phyloP scores from a whole-genome alignment of 441 rosid species.

The Populus hybrid region DNA sequence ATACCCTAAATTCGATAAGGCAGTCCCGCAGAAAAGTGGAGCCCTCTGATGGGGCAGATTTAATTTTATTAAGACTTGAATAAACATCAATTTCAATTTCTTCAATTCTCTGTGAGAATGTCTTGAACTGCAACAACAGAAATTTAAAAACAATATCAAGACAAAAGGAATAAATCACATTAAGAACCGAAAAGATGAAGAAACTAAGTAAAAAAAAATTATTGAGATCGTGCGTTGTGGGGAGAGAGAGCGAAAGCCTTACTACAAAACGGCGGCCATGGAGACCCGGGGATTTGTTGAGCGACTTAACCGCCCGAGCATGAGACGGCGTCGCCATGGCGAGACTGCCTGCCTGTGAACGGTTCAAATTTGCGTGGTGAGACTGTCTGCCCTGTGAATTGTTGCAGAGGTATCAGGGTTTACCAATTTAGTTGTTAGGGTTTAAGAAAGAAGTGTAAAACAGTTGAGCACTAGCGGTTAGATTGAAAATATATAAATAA shows the following conservation, averaged over 20 bases:
- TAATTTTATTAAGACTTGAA: slow-evolving; percentile 61
- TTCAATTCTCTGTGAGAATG: slow-evolving; percentile 57
- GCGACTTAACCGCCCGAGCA: slow-evolving; percentile 84
- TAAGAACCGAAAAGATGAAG: not conserved
- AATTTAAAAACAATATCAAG: slow-evolving; percentile 7
- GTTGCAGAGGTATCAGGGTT: not conserved
- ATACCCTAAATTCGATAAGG: slow-evolving; percentile 91
- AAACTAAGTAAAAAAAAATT: not conserved
- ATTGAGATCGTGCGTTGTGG: not conserved
- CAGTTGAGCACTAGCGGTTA: not conserved
- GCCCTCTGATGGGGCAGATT: slow-evolving; percentile 77
- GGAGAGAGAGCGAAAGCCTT: slow-evolving; percentile 16
- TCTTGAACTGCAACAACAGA: slow-evolving; percentile 58
- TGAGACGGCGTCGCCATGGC: slow-evolving; percentile 38
- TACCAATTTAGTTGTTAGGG: not conserved
- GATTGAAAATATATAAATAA: too few relatives aligned
- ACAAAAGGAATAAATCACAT: slow-evolving; percentile 9
- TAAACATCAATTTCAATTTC: slow-evolving; percentile 74
- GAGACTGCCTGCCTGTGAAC: not conserved
- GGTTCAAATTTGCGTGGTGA: slow-evolving; percentile 3
- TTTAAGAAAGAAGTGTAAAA: not conserved
- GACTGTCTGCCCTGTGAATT: not conserved
- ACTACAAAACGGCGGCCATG: slow-evolving; percentile 71
- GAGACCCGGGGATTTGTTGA: slow-evolving; percentile 64
- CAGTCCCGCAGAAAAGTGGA: slow-evolving; percentile 77